Evolutionary conservation across 495 filamentous ascomycete genomes (phyloP).

Genomic region (Eremomyces bilateralis): DNA sequence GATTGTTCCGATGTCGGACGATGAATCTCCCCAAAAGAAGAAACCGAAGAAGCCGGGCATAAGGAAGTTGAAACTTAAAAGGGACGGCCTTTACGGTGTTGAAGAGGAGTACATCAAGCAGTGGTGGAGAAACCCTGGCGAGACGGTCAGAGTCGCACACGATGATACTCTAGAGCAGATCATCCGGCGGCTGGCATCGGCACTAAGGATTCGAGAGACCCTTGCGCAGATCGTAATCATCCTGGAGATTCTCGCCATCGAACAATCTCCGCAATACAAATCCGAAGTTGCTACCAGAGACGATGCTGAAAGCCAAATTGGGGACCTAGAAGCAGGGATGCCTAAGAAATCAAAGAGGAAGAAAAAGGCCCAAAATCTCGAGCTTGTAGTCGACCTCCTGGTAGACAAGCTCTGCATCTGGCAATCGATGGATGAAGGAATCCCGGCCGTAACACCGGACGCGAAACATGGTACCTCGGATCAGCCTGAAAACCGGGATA

Average conservation of each 20-base stretch:
- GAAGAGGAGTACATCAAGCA: conserved; percentile 53
- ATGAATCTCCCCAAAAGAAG: conserved; percentile 27
- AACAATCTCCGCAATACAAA: conserved; percentile 17
- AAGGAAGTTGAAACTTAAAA: conserved; percentile 54
- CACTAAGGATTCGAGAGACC: conserved; percentile 45
- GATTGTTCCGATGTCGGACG: conserved; percentile 35
- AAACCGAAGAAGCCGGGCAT: conserved; percentile 34
- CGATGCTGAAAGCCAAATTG: conserved; percentile 7
- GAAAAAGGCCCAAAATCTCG: conserved; percentile 34
- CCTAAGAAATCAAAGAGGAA: conserved; percentile 17
- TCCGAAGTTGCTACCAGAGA: conserved; percentile 9
- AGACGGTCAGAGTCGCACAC: conserved; percentile 14
- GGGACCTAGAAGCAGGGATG: conserved; percentile 12
- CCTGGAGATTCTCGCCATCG: conserved; percentile 62
- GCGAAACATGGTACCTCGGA: no score
- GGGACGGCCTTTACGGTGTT: conserved; percentile 51
- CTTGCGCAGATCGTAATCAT: conserved; percentile 81
- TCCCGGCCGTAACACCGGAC: no score
- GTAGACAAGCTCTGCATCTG: conserved; percentile 88
- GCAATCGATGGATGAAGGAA: conserved; percentile 55
- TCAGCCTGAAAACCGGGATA: no score
- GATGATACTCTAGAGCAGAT: conserved; percentile 30
- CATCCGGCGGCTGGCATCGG: conserved; percentile 34
- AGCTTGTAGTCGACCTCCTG: conserved; percentile 55
- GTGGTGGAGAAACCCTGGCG: conserved; percentile 47